phyloP scores from a whole-genome alignment of 371 early-diverging fungal genomes.

The Syncephalis plumigaleata region DNA sequence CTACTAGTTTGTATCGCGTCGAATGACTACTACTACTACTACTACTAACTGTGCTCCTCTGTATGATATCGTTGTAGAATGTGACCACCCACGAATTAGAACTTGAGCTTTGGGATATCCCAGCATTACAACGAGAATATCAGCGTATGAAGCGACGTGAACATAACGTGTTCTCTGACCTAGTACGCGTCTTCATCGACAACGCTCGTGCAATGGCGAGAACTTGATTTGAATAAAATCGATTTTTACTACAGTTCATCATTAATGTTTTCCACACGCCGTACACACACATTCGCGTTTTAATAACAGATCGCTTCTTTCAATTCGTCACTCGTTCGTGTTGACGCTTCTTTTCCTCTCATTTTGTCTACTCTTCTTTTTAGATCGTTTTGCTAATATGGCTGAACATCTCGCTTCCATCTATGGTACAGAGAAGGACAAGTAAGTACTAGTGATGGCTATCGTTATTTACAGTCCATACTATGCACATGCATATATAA shows the following conservation, averaged over 20 bases:
- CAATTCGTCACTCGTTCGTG: too few relatives aligned
- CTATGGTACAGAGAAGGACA: constrained; percentile 91
- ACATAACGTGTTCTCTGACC: constrained; percentile 16
- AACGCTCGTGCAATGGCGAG: constrained; percentile 14
- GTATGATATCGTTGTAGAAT: constrained; percentile 1
- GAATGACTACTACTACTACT: not conserved
- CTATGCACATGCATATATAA: constrained; percentile 1
- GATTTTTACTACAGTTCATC: too few relatives aligned
- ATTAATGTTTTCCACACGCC: too few relatives aligned
- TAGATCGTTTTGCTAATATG: constrained; percentile 16
- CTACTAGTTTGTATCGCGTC: not conserved
- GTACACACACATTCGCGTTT: too few relatives aligned
- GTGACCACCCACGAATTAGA: constrained; percentile 19
- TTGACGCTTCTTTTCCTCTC: too few relatives aligned
- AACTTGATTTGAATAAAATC: too few relatives aligned
- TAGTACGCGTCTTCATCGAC: constrained; percentile 17
- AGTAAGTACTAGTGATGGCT: constrained; percentile 25
- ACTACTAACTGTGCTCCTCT: constrained; percentile 4
- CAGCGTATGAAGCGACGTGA: constrained; percentile 11
- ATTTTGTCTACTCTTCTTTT: too few relatives aligned
- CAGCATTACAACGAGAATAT: constrained; percentile 13
- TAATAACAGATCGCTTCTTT: too few relatives aligned
- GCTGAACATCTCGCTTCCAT: constrained; percentile 83
- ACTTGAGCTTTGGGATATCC: constrained; percentile 13
- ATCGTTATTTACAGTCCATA: not conserved